Evolutionary conservation across 768 basidiomycete genomes (phyloP), one percentile per base, ranked within the genome.

Genomic region (Lentinula guzmanii): DNA sequence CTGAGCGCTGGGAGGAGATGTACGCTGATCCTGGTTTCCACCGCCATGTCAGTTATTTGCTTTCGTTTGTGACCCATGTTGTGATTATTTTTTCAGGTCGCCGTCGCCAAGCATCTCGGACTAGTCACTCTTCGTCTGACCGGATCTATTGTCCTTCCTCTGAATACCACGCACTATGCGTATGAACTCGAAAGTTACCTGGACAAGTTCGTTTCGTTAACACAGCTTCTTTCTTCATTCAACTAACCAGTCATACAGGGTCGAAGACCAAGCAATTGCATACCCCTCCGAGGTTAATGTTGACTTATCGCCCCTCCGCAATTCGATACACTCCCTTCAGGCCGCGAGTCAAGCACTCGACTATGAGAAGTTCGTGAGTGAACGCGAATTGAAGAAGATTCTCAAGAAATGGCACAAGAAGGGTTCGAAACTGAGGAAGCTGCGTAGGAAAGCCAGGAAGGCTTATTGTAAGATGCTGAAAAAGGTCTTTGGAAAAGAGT

Each of bases 121-220:
- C 70, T 88, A 35, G 73, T 81, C 64, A 70, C 78, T 3, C 69
- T 89, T 16, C 77, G 86, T 37, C 61, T 88, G 2, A 74, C 82
- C 4, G 79, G 82, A 59, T 73, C 79, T 18, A 68, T 85, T 48
- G 68, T 88, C n/a, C 74, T 89, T 18, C 87, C 87, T 1, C 70
- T 89, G 65, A 89, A 89, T 68, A 87, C 86, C 9, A 89, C 86
- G 0, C 84, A 87, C 69, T 88, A 89, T 64, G 71, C 86, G 0
- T 69, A 76, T 37, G 82, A 86, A 62, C 75, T 89, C 24, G 76
- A 71, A 52, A 67, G 65, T 18, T 88, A 89, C 68, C 75, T 86
- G 3, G 68, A 79, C 54, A 76, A 77, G 86, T 85, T 67, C 33
- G 53, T 61, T 24, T 39, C n/a, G 31, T 18, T 24, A 34, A 8